Percentiles rank a stretch among this genome's conserved stretches.
phyloP scores from a whole-genome alignment of 257 asterid genomes.

The Jasminum sambac region DNA sequence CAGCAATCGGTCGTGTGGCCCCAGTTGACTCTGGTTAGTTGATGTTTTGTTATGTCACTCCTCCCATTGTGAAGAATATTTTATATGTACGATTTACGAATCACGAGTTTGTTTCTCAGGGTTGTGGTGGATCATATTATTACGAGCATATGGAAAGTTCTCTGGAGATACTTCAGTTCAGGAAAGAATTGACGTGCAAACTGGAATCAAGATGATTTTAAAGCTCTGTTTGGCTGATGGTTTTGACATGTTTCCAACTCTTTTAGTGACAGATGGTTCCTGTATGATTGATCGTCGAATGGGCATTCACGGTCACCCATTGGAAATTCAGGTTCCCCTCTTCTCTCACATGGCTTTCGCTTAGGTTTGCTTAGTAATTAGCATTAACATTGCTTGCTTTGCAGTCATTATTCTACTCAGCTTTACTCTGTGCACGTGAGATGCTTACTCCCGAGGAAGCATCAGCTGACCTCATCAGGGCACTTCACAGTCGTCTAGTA shows the following conservation, averaged over 20 bases:
- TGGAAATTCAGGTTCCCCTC: constrained; percentile 68
- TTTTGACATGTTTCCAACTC: constrained; percentile 82
- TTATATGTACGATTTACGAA: constrained; percentile 12
- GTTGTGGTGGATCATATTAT: constrained; percentile 81
- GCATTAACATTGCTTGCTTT: constrained; percentile 16
- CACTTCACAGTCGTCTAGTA: constrained; percentile 66
- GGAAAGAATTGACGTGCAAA: constrained; percentile 76
- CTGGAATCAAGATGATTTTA: constrained; percentile 73
- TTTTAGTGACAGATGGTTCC: constrained; percentile 76
- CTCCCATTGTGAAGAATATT: constrained; percentile 22
- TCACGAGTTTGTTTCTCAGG: constrained; percentile 38
- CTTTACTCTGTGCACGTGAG: constrained; percentile 74
- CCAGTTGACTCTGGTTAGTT: constrained; percentile 85
- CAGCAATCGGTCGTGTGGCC: constrained; percentile 92
- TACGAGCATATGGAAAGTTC: constrained; percentile 82
- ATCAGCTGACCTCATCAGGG: constrained; percentile 56
- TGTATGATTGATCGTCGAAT: constrained; percentile 92
- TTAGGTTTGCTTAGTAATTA: neutral
- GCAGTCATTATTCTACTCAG: constrained; percentile 76
- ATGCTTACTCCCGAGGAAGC: constrained; percentile 78
- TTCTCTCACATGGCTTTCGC: neutral
- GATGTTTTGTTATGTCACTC: constrained; percentile 12
- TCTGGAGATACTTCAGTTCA: constrained; percentile 76
- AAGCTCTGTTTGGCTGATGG: constrained; percentile 80
- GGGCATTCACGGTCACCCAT: constrained; percentile 91